Evolutionary conservation across 2,329 filamentous ascomycete genomes (phyloP).

Genomic region (Pseudogymnoascus sp.): DNA sequence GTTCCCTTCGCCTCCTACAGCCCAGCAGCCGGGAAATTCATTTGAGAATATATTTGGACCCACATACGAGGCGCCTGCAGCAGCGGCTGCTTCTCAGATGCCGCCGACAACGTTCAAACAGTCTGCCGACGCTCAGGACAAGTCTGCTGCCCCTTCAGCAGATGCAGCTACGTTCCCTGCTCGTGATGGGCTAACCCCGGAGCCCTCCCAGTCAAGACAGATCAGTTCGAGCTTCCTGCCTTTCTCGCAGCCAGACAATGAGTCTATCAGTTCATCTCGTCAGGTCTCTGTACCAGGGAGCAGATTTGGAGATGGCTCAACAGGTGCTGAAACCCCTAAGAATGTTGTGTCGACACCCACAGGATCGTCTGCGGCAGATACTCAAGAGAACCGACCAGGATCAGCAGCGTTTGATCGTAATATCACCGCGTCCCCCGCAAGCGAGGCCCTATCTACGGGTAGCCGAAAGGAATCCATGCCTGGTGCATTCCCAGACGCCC

Average conservation of each 20-base stretch:
- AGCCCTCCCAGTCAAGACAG: constrained; percentile 67
- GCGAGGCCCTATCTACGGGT: constrained; percentile 19
- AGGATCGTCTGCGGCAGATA: constrained; percentile 24
- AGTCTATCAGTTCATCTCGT: constrained; percentile 69
- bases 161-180: constrained; percentile 33
- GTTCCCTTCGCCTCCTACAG: constrained; percentile 30
- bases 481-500: constrained; percentile 45
- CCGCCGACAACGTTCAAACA: constrained; percentile 56
- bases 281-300: constrained; percentile 68
- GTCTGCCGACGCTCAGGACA: constrained; percentile 19
- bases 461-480: constrained; percentile 36
- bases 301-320: constrained; percentile 47
- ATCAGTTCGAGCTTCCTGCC: constrained; percentile 71
- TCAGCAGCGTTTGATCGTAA: constrained; percentile 27
- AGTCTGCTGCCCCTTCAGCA: constrained; percentile 22
- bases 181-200: constrained; percentile 39
- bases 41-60: constrained; percentile 86
- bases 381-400: constrained; percentile 21
- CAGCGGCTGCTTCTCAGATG: constrained; percentile 29
- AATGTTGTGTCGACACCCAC: constrained; percentile 27
- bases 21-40: constrained; percentile 50
- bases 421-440: constrained; percentile 24
- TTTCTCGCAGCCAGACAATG: constrained; percentile 53
- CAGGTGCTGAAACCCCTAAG: constrained; percentile 32
- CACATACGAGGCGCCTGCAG: constrained; percentile 43